phyloP scores from a whole-genome alignment of 2,329 filamentous ascomycete species.

The Lasiodiplodia gonubiensis region DNA sequence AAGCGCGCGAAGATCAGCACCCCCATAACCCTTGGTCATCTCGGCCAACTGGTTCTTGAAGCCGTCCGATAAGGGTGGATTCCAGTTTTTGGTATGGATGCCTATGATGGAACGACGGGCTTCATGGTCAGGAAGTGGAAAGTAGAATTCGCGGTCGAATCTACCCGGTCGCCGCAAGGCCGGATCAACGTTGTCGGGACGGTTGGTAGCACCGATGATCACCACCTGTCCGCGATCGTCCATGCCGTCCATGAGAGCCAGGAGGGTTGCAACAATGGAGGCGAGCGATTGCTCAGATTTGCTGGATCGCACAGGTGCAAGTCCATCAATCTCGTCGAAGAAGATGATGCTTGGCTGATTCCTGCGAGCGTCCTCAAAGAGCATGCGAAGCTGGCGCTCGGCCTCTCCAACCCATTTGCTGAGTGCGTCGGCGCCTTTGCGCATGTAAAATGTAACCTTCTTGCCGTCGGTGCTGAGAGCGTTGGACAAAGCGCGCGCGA shows the following conservation, averaged over 20 bases:
- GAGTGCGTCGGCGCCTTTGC: constrained; percentile 94
- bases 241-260: constrained; percentile 97
- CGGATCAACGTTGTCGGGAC: constrained; percentile 94
- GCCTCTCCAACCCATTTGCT: constrained; percentile 99
- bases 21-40: constrained; percentile 93
- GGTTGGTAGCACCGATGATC: constrained; percentile 97
- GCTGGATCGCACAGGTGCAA: constrained; percentile 93
- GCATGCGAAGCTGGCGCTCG: constrained; percentile 87
- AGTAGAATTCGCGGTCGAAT: constrained; percentile 98
- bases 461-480: constrained; percentile 86
- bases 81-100: constrained; percentile 95
- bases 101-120: constrained; percentile 86
- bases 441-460: constrained; percentile 99
- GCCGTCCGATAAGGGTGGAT: constrained; percentile 70
- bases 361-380: constrained; percentile 95
- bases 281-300: constrained; percentile 99
- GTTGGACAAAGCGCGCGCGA: constrained; percentile 89
- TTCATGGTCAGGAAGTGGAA: constrained; percentile 82
- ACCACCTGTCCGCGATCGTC: constrained; percentile 98
- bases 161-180: constrained; percentile 91
- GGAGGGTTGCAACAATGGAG: constrained; percentile 92
- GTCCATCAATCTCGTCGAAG: constrained; percentile 97
- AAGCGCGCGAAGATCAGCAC: constrained; percentile 89
- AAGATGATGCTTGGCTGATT: constrained; percentile 99
- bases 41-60: constrained; percentile 88